phyloP scores from a whole-genome alignment of 345 rosid genomes.

The Linum trigynum region DNA sequence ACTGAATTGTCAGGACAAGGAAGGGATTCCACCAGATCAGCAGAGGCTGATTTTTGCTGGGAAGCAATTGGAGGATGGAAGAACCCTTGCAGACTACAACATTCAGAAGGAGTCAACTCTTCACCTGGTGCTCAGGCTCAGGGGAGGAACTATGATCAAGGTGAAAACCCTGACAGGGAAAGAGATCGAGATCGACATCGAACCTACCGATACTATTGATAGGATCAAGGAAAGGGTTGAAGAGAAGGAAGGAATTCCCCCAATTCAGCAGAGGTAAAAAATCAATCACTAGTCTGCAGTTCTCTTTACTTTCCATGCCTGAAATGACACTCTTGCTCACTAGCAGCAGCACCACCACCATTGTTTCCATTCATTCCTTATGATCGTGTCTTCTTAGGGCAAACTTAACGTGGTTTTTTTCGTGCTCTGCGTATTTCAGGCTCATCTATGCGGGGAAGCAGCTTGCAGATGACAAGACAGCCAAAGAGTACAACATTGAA shows the following conservation, averaged over 20 bases:
- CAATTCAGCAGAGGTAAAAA: constrained; percentile 77
- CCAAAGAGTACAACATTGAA: constrained; percentile 83
- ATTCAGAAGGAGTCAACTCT: too few relatives aligned
- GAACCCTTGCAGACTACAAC: too few relatives aligned
- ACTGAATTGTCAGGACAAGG: constrained; percentile 56
- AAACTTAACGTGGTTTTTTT: neutral
- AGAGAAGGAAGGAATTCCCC: constrained; percentile 98
- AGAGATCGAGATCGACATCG: constrained; percentile 89
- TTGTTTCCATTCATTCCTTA: neutral
- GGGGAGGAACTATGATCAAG: too few relatives aligned
- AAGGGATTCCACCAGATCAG: constrained; percentile 36
- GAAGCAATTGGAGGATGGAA: too few relatives aligned
- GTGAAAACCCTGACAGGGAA: constrained; percentile 41
- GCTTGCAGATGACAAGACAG: constrained; percentile 93
- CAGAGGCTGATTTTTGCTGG: too few relatives aligned
- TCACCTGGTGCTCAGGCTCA: too few relatives aligned
- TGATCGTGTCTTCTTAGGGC: neutral
- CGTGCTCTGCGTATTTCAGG: constrained; percentile 27
- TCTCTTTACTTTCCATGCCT: neutral
- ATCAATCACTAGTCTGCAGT: neutral
- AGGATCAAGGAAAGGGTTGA: constrained; percentile 94
- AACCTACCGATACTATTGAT: constrained; percentile 84
- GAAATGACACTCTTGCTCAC: neutral
- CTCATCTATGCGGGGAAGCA: constrained; percentile 94
- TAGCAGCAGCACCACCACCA: neutral